Conservation (phyloP, 768 basidiomycete genomes). For the Kwoniella bestiolae region DNA sequence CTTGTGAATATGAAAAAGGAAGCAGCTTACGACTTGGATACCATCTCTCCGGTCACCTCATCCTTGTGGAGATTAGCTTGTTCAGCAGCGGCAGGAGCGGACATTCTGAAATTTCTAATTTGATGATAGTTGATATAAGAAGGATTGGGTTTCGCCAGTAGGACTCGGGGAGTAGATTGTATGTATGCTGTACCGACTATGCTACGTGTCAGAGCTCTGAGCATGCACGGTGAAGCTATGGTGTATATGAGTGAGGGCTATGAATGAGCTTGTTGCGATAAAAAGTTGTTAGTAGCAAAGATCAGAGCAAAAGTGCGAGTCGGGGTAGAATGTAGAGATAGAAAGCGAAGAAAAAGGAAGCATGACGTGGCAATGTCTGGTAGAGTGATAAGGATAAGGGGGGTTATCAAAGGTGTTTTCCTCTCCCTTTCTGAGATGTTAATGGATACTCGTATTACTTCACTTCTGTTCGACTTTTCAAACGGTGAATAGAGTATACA, state of each 20-base stretch:
- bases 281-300: background rate
- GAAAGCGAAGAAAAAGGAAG: background rate
- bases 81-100: conserved; percentile 44
- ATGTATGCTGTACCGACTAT: background rate
- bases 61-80: conserved; percentile 58
- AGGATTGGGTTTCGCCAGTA: background rate
- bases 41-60: conserved; percentile 85
- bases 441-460: no score
- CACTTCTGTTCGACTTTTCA: background rate
- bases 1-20: background rate
- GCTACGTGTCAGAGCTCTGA: conserved; percentile 21
- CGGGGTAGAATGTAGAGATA: background rate
- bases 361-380: conserved; percentile 10
- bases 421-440: no score
- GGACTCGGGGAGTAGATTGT: background rate
- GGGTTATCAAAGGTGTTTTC: no score
- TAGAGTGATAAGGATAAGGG: background rate
- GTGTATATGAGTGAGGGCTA: background rate
- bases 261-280: background rate
- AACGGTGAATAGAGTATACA: background rate
- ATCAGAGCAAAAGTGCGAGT: background rate
- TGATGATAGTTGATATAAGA: background rate
- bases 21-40: conserved; percentile 80
- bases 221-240: conserved; percentile 17
- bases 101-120: conserved; percentile 46